Base-by-base conservation (phyloP, 2,329 filamentous ascomycete species). In the Zymoseptoria brevis region DNA sequence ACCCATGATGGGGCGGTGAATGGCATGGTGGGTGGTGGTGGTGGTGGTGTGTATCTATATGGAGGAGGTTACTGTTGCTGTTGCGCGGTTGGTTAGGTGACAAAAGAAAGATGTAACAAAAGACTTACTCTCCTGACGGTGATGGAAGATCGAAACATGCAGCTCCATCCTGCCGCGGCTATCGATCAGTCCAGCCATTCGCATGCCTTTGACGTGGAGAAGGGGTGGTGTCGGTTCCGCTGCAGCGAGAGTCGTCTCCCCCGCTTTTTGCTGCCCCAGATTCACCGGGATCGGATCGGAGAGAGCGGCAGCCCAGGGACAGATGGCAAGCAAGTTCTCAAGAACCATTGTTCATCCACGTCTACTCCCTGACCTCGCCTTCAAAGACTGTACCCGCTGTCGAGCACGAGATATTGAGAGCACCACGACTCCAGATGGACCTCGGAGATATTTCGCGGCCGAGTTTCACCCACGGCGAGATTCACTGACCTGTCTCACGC, bases 1-100 rank as follows among this genome's bases (percentile, higher is more conserved):
- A 83, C 80, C 81, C 83, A 87, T 67, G 81, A 73, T 8, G 86
- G 84, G 58, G 86, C 76, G 55, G 77, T 73, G 73, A 89, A 89
- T 8, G 75, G 72, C 78, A 80, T 80, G 48, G 29, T 66, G 50
- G 29, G 19, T n/a, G 35, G 35, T 49, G 24, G 30, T 41, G 53
- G 8, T 7, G 26, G 7, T 5, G 11, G 21, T 13, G 57, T 41
- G 21, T 45, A 21, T 45, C 8, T 19, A 54, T 29, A 26, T 19
- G n/a, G 13, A 45, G 16, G 35, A 41, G 16, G 35, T 1, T 45
- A n/a, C 13, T 6, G 16, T 16, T 45, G 35, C 35, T 45, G 13
- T 45, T 13, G 13, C 7, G 35, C 6, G 16, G 21, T 22, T 19
- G 16, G 21, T 22, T 9, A 19, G 7, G 19, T n/a, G n/a, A 8